phyloP scores from a whole-genome alignment of 176 grass and related monocot genomes.

The Ensete glaucum region DNA sequence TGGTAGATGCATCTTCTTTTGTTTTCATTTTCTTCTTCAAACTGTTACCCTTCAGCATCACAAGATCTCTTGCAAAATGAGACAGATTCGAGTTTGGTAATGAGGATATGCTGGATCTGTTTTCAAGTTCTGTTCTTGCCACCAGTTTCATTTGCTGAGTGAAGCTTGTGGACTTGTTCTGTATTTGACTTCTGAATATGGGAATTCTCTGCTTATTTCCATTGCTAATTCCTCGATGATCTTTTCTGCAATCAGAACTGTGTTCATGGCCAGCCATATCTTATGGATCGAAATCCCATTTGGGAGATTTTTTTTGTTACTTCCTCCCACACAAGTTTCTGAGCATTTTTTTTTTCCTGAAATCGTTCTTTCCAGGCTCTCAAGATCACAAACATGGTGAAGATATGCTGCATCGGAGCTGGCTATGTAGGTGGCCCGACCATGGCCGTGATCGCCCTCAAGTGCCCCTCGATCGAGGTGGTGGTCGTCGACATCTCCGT shows the following conservation, averaged over 20 bases:
- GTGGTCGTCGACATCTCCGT: slow-evolving; percentile 14
- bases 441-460: slow-evolving; percentile 19
- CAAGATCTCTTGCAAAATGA: neutral
- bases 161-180: neutral
- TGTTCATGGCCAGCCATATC: too few relatives aligned
- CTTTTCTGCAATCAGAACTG: too few relatives aligned
- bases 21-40: neutral
- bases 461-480: slow-evolving; percentile 12
- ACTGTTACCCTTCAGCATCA: neutral
- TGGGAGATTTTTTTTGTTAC: neutral
- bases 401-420: slow-evolving; percentile 19
- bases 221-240: too few relatives aligned
- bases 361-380: neutral
- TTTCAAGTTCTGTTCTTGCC: neutral
- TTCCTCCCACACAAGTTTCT: neutral
- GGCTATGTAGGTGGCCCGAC: slow-evolving; percentile 20
- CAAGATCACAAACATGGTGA: slow-evolving; percentile 1
- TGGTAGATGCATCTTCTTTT: too few relatives aligned
- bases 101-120: neutral
- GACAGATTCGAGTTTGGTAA: neutral
- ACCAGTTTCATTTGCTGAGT: neutral
- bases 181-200: too few relatives aligned
- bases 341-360: too few relatives aligned
- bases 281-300: neutral
- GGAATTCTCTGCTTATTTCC: neutral